These are phyloP conservation scores for Eutrema salsugineum DNA, from an alignment of 441 rosid species.

Conservation along the genomic window DNA sequence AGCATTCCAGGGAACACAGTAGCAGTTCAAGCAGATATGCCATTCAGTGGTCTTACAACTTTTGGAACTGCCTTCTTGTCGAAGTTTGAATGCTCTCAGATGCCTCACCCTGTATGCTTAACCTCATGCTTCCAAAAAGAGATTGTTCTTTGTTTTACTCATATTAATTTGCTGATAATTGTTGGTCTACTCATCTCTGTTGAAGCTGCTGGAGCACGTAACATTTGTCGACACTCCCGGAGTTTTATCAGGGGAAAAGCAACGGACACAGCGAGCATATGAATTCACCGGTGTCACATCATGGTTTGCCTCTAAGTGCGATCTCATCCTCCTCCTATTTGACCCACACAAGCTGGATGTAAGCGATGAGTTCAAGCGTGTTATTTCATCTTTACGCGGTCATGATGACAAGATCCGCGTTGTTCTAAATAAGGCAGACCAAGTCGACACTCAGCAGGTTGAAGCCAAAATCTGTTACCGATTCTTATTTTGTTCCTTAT, in stretches of 20 bases:
- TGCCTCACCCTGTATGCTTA: conserved; percentile 90
- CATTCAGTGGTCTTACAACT: conserved; percentile 84
- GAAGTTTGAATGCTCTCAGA: conserved; percentile 96
- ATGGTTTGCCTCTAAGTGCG: conserved; percentile 98
- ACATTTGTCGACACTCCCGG: conserved; percentile 96
- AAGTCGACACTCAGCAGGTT: conserved; percentile 92
- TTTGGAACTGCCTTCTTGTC: conserved; percentile 96
- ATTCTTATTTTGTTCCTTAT: conserved; percentile 1
- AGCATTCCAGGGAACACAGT: conserved; percentile 95
- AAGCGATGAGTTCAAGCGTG: conserved; percentile 97
- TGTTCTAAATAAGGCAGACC: conserved; percentile 95
- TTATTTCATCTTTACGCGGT: conserved; percentile 87
- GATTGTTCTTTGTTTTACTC: background rate
- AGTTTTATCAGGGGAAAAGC: conserved; percentile 94
- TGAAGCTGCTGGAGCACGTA: conserved; percentile 86
- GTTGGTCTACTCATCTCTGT: conserved; percentile 18
- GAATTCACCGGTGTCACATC: conserved; percentile 94
- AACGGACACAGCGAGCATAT: conserved; percentile 80
- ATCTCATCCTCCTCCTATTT: conserved; percentile 89
- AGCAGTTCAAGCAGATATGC: conserved; percentile 99
- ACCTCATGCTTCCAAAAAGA: background rate
- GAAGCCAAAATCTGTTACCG: background rate
- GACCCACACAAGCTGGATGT: conserved; percentile 97
- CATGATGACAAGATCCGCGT: conserved; percentile 97
- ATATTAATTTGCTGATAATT: conserved; percentile 19